Base-by-base conservation (phyloP, 306 rosid genomes). In the Phaseolus lunatus region DNA sequence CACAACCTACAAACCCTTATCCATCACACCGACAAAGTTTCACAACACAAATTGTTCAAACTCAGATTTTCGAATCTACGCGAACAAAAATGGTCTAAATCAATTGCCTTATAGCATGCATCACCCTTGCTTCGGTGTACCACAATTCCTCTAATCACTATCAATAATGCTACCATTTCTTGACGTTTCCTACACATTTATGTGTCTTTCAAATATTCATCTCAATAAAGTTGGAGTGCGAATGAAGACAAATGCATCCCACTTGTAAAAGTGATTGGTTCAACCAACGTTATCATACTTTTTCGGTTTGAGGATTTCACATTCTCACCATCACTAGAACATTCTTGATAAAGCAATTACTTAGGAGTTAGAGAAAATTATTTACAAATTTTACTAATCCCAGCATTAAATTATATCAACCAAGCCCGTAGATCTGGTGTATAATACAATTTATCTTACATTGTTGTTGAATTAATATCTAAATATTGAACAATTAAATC, bases 31-130 rank as follows among this genome's bases (percentile, higher is more conserved):
- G 37, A 61, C 67, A 18, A 48, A 23, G 2, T 0, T 19, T 5
- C 16, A 47, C 23, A 26, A 26, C 14, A 9, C 9, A 8, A 52
- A n/a, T 10, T 19, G 2, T 12, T 10, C 20, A 24, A 53, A 8
- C 22, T 44, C 77, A 33, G 12, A 16, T 80, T 16, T 45, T 35
- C 4, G 70, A 81, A 47, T 6, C 70, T 24, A 43, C 9, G n/a
- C 53, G 67, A 24, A 66, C 29, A 29, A 45, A 48, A 12, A 3
- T 69, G 44, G n/a, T 50, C 24, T 5, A 49, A 44, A 50, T 48
- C 52, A 3, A 47, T 67, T 67, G 59, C 15, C 56, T 22, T 33
- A 41, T 56, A 58, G 18, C 4, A 4, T 19, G 67, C 70, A 67
- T 68, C 15, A 69, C 22, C 73, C 11, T 50, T 68, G 58, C 15